phyloP scores from a whole-genome alignment of 306 rosid genomes.

The Sesbania bispinosa region DNA sequence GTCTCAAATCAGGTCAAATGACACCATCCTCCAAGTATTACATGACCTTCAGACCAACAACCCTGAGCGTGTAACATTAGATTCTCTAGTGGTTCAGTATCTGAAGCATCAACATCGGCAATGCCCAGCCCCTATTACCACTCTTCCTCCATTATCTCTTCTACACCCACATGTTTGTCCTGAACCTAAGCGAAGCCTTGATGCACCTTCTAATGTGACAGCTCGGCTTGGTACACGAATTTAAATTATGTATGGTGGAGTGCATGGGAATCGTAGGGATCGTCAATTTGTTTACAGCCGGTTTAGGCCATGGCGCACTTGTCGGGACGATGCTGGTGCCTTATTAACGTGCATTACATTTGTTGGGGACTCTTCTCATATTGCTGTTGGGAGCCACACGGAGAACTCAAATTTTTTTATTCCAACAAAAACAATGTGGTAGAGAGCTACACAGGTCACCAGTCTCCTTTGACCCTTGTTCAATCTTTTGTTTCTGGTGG shows the following conservation, averaged over 20 bases:
- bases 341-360: conserved; percentile 86
- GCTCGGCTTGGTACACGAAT: conserved; percentile 95
- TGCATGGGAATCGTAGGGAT: conserved; percentile 91
- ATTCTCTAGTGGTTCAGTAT: conserved; percentile 89
- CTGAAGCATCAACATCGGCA: conserved; percentile 99
- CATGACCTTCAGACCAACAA: conserved; percentile 69
- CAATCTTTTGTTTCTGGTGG: conserved; percentile 75
- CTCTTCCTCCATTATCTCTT: conserved; percentile 95
- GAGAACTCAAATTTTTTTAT: conserved; percentile 86
- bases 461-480: conserved; percentile 75
- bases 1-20: conserved; percentile 41
- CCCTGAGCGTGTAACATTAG: conserved; percentile 74
- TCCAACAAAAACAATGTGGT: conserved; percentile 64
- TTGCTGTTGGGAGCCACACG: conserved; percentile 92
- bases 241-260: conserved; percentile 77
- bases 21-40: conserved; percentile 50
- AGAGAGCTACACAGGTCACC: conserved; percentile 85
- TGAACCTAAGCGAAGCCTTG: conserved; percentile 89
- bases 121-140: conserved; percentile 96
- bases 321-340: conserved; percentile 80
- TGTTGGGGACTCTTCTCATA: conserved; percentile 77
- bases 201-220: conserved; percentile 88
- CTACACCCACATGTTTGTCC: conserved; percentile 95
- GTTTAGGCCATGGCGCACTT: conserved; percentile 95
- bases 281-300: conserved; percentile 95